Percentiles rank a stretch among this genome's conserved stretches.
phyloP scores from a whole-genome alignment of 768 basidiomycete species.

The Boletus vermiculosoides region DNA sequence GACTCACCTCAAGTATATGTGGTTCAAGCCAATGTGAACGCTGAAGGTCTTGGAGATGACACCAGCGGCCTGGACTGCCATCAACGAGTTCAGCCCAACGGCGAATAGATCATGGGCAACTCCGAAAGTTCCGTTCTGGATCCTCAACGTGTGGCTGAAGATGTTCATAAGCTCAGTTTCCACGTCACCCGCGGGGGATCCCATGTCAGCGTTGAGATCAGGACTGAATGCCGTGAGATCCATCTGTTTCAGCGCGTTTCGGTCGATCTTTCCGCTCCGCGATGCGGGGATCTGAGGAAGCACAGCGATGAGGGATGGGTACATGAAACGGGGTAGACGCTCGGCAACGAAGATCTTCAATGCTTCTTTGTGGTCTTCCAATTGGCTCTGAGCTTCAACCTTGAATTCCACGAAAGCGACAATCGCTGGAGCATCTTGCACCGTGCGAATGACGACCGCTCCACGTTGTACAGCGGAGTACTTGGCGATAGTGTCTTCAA shows the following conservation, averaged over 20 bases:
- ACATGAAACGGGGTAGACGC: slow-evolving; percentile 33
- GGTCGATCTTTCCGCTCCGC: slow-evolving; percentile 30
- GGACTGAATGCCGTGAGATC: slow-evolving; percentile 23
- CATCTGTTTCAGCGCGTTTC: slow-evolving; percentile 29
- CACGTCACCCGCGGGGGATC: slow-evolving; percentile 26
- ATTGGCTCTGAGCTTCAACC: slow-evolving; percentile 5
- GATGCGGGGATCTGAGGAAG: slow-evolving; percentile 26
- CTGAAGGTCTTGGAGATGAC: slow-evolving; percentile 29
- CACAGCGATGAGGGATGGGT: slow-evolving; percentile 29
- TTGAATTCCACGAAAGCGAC: slow-evolving; percentile 32
- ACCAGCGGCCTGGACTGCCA: slow-evolving; percentile 34
- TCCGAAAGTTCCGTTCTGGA: slow-evolving; percentile 22
- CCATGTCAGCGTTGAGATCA: slow-evolving; percentile 25
- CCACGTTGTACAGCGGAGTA: slow-evolving; percentile 19
- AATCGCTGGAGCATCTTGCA: slow-evolving; percentile 30
- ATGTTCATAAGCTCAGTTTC: slow-evolving; percentile 27
- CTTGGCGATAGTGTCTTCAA: slow-evolving; percentile 32
- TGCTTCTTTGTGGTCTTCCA: slow-evolving; percentile 21
- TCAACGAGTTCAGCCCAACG: slow-evolving; percentile 31
- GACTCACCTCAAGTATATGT: slow-evolving; percentile 30
- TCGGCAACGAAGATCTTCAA: slow-evolving; percentile 29
- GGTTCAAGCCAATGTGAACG: slow-evolving; percentile 30
- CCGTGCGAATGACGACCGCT: slow-evolving; percentile 26
- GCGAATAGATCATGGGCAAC: slow-evolving; percentile 31
- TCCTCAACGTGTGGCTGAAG: slow-evolving; percentile 25